phyloP scores from a whole-genome alignment of 441 rosid genomes.

The Pelargonium exstipulatum region DNA sequence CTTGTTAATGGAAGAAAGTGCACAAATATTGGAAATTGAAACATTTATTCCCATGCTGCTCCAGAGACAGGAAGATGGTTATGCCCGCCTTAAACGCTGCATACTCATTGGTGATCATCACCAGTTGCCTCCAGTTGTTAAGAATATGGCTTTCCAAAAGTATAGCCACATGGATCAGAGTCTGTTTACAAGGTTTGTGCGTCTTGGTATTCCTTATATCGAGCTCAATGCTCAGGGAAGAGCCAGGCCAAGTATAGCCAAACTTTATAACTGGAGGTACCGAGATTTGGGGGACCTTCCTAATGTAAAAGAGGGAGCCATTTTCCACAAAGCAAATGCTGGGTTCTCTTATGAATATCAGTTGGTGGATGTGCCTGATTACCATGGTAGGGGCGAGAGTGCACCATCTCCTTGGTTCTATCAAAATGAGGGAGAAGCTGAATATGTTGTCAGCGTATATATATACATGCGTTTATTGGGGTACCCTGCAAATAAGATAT shows the following conservation, averaged over 20 bases:
- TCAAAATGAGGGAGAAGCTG: slow-evolving; percentile 99
- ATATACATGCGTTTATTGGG: slow-evolving; percentile 97
- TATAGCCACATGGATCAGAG: slow-evolving; percentile 99
- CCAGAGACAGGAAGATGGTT: slow-evolving; percentile 97
- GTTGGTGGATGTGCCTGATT: slow-evolving; percentile 88
- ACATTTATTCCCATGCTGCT: slow-evolving; percentile 99
- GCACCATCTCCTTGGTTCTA: slow-evolving; percentile 99
- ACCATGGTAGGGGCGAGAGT: slow-evolving; percentile 81
- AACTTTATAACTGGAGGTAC: slow-evolving; percentile 97
- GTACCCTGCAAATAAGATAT: slow-evolving; percentile 90
- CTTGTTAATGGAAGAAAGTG: slow-evolving; percentile 99
- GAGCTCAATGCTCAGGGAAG: slow-evolving; percentile 99
- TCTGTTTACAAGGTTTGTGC: slow-evolving; percentile 96
- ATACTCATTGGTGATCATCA: slow-evolving; percentile 98
- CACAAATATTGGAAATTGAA: slow-evolving; percentile 95
- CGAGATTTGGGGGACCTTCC: slow-evolving; percentile 95
- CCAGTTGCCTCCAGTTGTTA: slow-evolving; percentile 98
- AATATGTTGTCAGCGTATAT: slow-evolving; percentile 89
- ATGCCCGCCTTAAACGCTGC: slow-evolving; percentile 96
- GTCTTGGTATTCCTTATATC: slow-evolving; percentile 92
- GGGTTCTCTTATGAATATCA: slow-evolving; percentile 95
- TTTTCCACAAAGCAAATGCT: slow-evolving; percentile 80
- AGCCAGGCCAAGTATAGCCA: slow-evolving; percentile 94
- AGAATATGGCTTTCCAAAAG: slow-evolving; percentile 99
- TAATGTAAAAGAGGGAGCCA: slow-evolving; percentile 56